These are phyloP conservation scores for Cytospora mali DNA, from an alignment of 2,329 filamentous ascomycete genomes.

Conservation along the genomic window DNA sequence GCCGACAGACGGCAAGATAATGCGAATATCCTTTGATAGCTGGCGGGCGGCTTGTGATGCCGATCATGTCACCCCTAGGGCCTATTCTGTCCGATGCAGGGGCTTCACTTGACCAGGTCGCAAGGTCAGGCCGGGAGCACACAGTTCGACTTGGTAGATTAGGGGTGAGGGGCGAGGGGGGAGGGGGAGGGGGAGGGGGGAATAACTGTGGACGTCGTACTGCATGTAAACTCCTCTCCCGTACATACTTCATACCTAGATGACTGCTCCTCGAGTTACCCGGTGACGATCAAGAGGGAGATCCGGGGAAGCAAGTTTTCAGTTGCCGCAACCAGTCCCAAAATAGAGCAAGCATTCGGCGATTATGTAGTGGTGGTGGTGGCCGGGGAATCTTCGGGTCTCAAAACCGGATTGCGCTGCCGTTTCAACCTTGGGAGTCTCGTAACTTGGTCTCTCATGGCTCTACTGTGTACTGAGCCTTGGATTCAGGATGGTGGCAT, in stretches of 20 bases:
- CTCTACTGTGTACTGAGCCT: too few species aligned
- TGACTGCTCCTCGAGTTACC: background rate
- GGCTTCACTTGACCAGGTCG: background rate
- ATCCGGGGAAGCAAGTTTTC: slow-evolving; percentile 6
- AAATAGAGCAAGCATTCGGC: background rate
- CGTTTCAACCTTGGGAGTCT: background rate
- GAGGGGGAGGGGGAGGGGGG: too few species aligned
- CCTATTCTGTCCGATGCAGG: background rate
- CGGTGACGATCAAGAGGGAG: slow-evolving; percentile 2
- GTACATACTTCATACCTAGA: background rate
- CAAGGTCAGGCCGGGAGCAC: background rate
- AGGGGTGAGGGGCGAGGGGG: background rate
- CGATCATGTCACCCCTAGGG: background rate
- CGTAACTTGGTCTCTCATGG: background rate
- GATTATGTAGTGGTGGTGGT: too few species aligned
- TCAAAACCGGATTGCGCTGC: too few species aligned
- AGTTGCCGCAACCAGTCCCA: background rate
- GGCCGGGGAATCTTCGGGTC: too few species aligned
- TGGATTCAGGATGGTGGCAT: background rate
- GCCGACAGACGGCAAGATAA: background rate
- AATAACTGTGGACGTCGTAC: background rate
- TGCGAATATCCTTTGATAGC: background rate
- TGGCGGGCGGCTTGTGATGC: background rate
- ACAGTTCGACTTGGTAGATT: background rate
- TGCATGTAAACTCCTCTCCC: background rate